These are phyloP conservation scores for Austroboletus festivus DNA, from an alignment of 768 basidiomycete genomes.

Conservation along the genomic window DNA sequence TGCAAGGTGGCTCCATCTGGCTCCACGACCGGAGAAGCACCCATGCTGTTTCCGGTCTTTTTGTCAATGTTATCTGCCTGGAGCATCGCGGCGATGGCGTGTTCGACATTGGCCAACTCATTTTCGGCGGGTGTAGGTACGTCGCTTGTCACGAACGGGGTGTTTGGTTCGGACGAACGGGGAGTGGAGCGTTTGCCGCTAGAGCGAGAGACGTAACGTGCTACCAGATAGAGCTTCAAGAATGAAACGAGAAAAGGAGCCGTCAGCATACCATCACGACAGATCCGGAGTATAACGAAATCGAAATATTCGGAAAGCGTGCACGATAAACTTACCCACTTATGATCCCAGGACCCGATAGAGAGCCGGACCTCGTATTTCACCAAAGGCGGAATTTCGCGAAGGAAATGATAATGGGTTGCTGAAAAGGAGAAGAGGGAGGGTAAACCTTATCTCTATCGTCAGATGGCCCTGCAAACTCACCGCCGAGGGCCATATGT, in stretches of 20 bases:
- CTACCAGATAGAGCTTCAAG: constrained; percentile 67
- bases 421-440: constrained; percentile 38
- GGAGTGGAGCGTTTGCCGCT: too few species aligned
- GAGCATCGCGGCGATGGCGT: constrained; percentile 11
- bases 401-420: constrained; percentile 65
- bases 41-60: neutral
- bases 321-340: constrained; percentile 56
- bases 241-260: neutral
- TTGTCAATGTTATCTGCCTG: neutral
- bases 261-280: neutral
- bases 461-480: neutral
- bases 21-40: constrained; percentile 17
- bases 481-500: constrained; percentile 54
- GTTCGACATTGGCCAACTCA: constrained; percentile 12
- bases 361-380: constrained; percentile 58
- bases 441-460: neutral
- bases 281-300: neutral
- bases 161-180: constrained; percentile 23
- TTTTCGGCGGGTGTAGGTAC: neutral
- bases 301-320: too few species aligned
- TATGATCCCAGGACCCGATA: constrained; percentile 67
- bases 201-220: constrained; percentile 66
- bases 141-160: constrained; percentile 16
- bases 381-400: constrained; percentile 64
- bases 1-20: constrained; percentile 56